A percentile compares a stretch with the other conserved stretches of the same genome.
Conservation (phyloP, 495 filamentous ascomycete genomes). For the Aspergillus incahuasiensis region DNA sequence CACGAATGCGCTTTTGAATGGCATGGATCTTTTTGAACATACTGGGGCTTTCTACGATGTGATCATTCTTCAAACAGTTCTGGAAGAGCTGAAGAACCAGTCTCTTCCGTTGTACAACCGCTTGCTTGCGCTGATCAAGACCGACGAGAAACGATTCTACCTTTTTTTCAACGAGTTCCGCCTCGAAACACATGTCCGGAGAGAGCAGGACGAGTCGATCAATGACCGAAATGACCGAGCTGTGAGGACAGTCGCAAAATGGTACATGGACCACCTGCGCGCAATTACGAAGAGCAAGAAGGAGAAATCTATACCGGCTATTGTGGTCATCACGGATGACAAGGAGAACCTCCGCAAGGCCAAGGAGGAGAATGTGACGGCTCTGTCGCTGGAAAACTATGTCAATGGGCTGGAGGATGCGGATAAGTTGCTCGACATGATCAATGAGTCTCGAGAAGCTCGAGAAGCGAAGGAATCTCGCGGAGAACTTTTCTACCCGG, state of each 20-base stretch:
- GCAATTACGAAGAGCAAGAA: slow-evolving; percentile 50
- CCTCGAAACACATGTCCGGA: slow-evolving; percentile 77
- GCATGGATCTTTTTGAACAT: slow-evolving; percentile 95
- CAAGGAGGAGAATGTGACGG: slow-evolving; percentile 64
- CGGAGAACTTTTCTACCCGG: slow-evolving; percentile 71
- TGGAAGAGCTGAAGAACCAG: slow-evolving; percentile 91
- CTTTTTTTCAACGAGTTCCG: slow-evolving; percentile 99
- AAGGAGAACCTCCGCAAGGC: slow-evolving; percentile 81
- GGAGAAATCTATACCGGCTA: slow-evolving; percentile 59
- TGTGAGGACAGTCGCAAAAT: slow-evolving; percentile 77
- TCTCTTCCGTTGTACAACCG: slow-evolving; percentile 95
- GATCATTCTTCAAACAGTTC: slow-evolving; percentile 87
- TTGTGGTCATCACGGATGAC: slow-evolving; percentile 94
- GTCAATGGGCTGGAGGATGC: slow-evolving; percentile 79
- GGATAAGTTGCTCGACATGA: slow-evolving; percentile 88
- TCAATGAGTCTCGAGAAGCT: slow-evolving; percentile 67
- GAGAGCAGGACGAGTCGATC: slow-evolving; percentile 76
- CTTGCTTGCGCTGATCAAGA: slow-evolving; percentile 80
- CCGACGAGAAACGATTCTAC: slow-evolving; percentile 93
- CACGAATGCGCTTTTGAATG: slow-evolving; percentile 92
- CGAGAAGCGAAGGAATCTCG: slow-evolving; percentile 58
- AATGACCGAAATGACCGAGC: slow-evolving; percentile 96
- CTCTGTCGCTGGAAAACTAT: slow-evolving; percentile 68
- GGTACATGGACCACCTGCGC: slow-evolving; percentile 81
- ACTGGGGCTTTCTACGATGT: slow-evolving; percentile 91